Base-by-base conservation (phyloP, 2,329 filamentous ascomycete genomes). In the Massarina eburnea region DNA sequence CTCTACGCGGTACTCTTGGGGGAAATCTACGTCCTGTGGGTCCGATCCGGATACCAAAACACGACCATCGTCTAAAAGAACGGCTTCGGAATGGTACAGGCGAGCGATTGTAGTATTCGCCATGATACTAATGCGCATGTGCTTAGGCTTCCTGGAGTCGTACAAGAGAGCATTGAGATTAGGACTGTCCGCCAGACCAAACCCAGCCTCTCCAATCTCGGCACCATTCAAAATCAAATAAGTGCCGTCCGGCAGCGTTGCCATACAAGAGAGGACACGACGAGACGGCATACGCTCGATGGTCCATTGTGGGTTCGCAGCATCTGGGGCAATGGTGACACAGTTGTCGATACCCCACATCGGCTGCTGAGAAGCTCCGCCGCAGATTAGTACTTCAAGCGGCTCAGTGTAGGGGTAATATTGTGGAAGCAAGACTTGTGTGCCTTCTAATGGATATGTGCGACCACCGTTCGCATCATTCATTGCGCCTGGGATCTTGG, bases 211-310 rank as follows among this genome's bases (percentile, higher is more conserved):
- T 26, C 83, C 83, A 34, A 80, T 73, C 41, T 77, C 69, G 2
- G 80, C 83, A 8, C 83, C 83, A 57, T 84, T 85, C 48, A 81
- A 67, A 46, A 86, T 85, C 2, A 86, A 67, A 52, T 80, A 86
- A 0, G 83, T 86, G 5, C 83, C 83, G 45, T 86, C 83, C 2
- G 83, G 83, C 1, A 86, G 76, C 12, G 81, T 79, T 0, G 78
- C 74, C 71, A 86, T 85, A 70, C 80, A 84, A 10, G 76, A 73
- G 62, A 86, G 79, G 41, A 86, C 83, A 39, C 84, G 80, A 50
- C 76, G 75, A 1, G 81, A 84, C 3, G 83, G 80, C 84, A 87
- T 86, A 35, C 83, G 78, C 68, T 87, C 84, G 30, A 87, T 73
- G 0, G 74, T 76, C 84, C 84, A 88, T 15, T 76, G 64, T 0